Evolutionary conservation across 257 asterid species (phyloP), one percentile per base, ranked within the genome.

Genomic region (Cynanchum wilfordii): DNA sequence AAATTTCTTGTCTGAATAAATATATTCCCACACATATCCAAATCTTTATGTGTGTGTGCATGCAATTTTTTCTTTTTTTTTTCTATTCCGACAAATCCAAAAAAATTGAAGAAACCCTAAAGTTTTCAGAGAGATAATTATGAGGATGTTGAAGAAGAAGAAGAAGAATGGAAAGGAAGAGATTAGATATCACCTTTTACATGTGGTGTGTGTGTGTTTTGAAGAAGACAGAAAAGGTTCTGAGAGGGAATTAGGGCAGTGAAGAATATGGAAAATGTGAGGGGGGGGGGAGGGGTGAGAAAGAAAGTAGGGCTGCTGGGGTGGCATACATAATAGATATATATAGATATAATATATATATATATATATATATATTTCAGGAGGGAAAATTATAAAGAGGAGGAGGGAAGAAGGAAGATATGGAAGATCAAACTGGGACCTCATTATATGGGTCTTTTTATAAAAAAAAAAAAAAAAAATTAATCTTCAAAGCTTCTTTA

Each of bases 401-500:
- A 75, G 50, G 76, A 44, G 79, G 47, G 10, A 7, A 42, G 10
- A 10, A 10, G 47, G 10, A 42, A 10, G 88, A 85, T 85, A 70
- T 80, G 65, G 84, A 57, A 73, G 76, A 87, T 85, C 88, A 82
- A 80, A 79, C 64, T 85, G 88, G 89, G 89, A 73, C 88, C 88
- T 71, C 57, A 80, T 78, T 49, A 52, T 33, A 42, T 60, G 70
- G 44, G 72, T 11, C 72, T 71, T 65, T 38, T 71, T 38, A n/a
- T 30, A 30, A 30, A 30, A 30, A 30, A 30, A 30, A 1, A 30
- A 30, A 30, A 30, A 30, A 30, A 1, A 30, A 30, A 30, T n/a
- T n/a, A 77, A 78, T 76, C 83, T 78, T 81, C 79, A 78, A 72
- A 78, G 70, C 75, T 74, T 64, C 76, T 77, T 71, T 27, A 66